Percentiles rank a stretch among this genome's conserved stretches.
Evolutionary conservation across 257 asterid species (phyloP).

Genomic region (Capsicum chinense): DNA sequence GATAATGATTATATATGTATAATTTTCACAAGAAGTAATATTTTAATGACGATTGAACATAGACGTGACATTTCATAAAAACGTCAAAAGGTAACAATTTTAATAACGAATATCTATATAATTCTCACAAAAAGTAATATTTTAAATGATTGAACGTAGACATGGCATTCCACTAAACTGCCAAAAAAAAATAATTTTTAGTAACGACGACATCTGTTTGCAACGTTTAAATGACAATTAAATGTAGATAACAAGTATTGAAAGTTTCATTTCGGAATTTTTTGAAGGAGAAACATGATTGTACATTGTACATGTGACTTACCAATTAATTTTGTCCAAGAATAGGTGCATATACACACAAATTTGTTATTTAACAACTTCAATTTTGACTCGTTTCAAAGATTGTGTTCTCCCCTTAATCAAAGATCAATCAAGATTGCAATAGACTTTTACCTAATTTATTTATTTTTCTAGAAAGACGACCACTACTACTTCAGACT

Average conservation of each 20-base stretch:
- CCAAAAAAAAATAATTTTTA: not conserved
- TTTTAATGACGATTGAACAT: too few species aligned
- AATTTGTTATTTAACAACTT: too few species aligned
- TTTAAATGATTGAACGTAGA: not conserved
- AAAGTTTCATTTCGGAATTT: not conserved
- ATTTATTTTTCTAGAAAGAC: not conserved
- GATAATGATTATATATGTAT: not conserved
- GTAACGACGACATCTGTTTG: not conserved
- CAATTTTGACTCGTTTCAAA: not conserved
- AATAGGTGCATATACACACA: not conserved
- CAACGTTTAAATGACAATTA: not conserved
- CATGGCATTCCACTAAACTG: not conserved
- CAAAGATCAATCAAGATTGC: not conserved
- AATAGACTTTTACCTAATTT: not conserved
- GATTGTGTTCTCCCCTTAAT: not conserved
- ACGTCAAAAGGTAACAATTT: not conserved
- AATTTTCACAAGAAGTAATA: too few species aligned
- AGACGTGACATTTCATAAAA: too few species aligned
- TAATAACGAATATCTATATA: not conserved
- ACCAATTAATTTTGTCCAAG: not conserved
- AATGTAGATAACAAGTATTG: not conserved
- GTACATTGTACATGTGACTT: too few species aligned
- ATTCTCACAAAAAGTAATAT: not conserved
- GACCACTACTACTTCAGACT: too few species aligned
- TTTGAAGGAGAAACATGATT: too few species aligned